Evolutionary conservation across 495 filamentous ascomycete species (phyloP), one percentile per base, ranked within the genome.

Genomic region (Penicillium robsamsonii): DNA sequence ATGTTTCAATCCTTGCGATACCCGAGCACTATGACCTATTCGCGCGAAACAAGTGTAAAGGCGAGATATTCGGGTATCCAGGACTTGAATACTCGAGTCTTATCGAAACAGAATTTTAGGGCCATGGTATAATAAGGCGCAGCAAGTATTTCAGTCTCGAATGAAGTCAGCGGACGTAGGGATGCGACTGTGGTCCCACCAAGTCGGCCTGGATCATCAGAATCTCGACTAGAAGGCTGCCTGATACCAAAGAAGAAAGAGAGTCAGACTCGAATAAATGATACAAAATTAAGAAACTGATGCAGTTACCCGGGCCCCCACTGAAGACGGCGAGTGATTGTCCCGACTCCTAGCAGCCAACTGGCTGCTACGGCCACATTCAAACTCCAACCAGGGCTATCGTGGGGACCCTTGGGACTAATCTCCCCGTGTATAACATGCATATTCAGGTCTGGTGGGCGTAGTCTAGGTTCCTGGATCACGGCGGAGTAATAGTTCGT

Each of bases 301-400:
- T 46, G 35, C 31, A 49, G 17, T 61, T 60, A 20, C 20, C 35
- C 57, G 60, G 59, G 20, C 11, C 11, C 55, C 54, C 57, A 31
- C 45, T 60, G 47, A 11, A 50, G 46, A 15, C 53, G 59, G 62
- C 38, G 37, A 49, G 13, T 37, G 52, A 38, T 61, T 65, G 6
- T 7, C 25, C 60, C 60, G 60, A 56, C 43, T 55, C 55, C 55
- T 58, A 46, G 46, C 55, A 53, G 31, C 37, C 30, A 50, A 57
- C 20, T 42, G n/a, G 3, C 30, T 10, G 15, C 40, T 24, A 22
- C 40, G 20, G 29, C 13, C 29, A 10, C 10, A 29, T 59, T 38
- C 12, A 31, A 30, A 54, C 44, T 11, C 17, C 30, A 29, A 51
- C 41, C 18, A 52, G 50, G 25, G 20, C 29, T 13, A 35, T 54